Percentiles rank a stretch among this genome's conserved stretches.
Conservation (phyloP, 2,329 filamentous ascomycete genomes). For the Aspergillus glaucus region DNA sequence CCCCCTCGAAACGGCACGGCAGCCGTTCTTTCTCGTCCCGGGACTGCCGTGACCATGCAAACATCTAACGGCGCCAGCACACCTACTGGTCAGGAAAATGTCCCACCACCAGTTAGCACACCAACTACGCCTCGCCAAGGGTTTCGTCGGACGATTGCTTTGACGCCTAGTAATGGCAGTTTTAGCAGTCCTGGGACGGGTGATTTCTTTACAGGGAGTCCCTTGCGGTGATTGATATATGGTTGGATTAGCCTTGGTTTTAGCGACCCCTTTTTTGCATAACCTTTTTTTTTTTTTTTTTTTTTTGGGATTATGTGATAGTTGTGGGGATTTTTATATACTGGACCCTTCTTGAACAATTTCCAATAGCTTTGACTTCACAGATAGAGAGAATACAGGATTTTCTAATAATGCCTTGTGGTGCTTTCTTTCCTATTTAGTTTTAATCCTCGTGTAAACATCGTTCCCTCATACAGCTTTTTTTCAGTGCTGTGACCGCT, state of each 20-base stretch:
- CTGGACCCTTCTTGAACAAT: too few species aligned
- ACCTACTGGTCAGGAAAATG: slow-evolving; percentile 26
- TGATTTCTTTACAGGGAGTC: slow-evolving; percentile 36
- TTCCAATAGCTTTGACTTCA: too few species aligned
- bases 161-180: slow-evolving; percentile 38
- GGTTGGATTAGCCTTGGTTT: background rate
- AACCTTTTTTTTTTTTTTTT: too few species aligned
- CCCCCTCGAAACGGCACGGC: slow-evolving; percentile 38
- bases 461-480: too few species aligned
- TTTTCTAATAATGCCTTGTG: too few species aligned
- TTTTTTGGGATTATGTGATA: too few species aligned
- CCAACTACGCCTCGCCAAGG: slow-evolving; percentile 38
- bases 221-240: slow-evolving; percentile 23
- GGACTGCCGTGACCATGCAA: slow-evolving; percentile 33
- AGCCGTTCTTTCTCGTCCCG: slow-evolving; percentile 31
- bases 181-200: slow-evolving; percentile 32
- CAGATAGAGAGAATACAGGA: too few species aligned
- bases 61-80: slow-evolving; percentile 37
- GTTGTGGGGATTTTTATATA: too few species aligned
- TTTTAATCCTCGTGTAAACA: too few species aligned
- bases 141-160: slow-evolving; percentile 36
- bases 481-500: too few species aligned
- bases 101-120: slow-evolving; percentile 19
- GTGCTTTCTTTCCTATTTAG: too few species aligned
- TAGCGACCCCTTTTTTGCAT: too few species aligned